phyloP scores from a whole-genome alignment of 2,329 filamentous ascomycete species.

The Plenodomus tracheiphilus region DNA sequence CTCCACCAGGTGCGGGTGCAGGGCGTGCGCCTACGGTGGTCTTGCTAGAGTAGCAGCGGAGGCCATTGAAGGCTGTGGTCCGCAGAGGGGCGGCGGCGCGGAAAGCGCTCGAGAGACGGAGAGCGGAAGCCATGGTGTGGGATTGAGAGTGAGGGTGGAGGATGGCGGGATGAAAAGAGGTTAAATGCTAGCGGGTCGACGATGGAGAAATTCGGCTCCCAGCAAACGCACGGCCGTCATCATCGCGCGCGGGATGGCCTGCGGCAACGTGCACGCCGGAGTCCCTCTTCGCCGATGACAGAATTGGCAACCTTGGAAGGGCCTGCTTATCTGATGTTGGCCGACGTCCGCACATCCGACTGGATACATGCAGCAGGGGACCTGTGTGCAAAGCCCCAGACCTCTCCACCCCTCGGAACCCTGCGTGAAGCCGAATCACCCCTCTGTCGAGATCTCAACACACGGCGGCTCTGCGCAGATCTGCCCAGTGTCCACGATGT shows the following conservation, averaged over 20 bases:
- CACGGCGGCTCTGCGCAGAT: background rate
- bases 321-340: background rate
- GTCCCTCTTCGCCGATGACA: background rate
- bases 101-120: conserved; percentile 81
- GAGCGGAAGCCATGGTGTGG: conserved; percentile 75
- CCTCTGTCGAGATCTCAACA: background rate
- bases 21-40: conserved; percentile 66
- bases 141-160: conserved; percentile 38
- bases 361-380: background rate
- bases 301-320: background rate
- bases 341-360: background rate
- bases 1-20: conserved; percentile 4
- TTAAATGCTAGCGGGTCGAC: conserved; percentile 18
- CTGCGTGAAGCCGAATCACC: too few relatives aligned
- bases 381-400: too few relatives aligned
- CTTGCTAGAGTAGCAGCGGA: conserved; percentile 91
- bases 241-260: conserved; percentile 9
- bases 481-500: background rate
- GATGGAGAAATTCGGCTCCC: conserved; percentile 1
- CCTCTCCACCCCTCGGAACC: too few relatives aligned
- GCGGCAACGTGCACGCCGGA: background rate
- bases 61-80: conserved; percentile 76
- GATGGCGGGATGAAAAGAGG: conserved; percentile 39
- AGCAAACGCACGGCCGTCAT: conserved; percentile 5
- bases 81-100: conserved; percentile 69